Evolutionary conservation across 2,329 filamentous ascomycete species (phyloP).

Genomic region (Penicillium sp.): DNA sequence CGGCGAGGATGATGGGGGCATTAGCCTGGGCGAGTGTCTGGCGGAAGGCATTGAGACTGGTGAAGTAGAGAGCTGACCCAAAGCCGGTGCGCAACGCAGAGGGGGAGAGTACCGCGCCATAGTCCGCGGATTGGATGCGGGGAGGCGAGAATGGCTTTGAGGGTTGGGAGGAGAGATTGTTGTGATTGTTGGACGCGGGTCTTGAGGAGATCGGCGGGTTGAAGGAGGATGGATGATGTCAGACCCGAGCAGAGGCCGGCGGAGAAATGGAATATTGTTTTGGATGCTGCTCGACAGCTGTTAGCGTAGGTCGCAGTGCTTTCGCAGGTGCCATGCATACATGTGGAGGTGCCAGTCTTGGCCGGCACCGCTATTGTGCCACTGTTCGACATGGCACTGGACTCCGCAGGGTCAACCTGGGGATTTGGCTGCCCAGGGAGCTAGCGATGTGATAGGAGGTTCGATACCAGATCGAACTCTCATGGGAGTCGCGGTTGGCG

Average conservation of each 20-base stretch:
- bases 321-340: slow-evolving; percentile 18
- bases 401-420: slow-evolving; percentile 5
- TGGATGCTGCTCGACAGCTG: slow-evolving; percentile 31
- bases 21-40: slow-evolving; percentile 56
- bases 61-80: slow-evolving; percentile 92
- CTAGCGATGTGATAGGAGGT: not conserved
- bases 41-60: slow-evolving; percentile 78
- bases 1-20: slow-evolving; percentile 41
- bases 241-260: slow-evolving; percentile 86
- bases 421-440: not conserved
- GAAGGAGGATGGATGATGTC: slow-evolving; percentile 82
- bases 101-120: slow-evolving; percentile 91
- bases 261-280: slow-evolving; percentile 72
- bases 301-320: not conserved
- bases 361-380: slow-evolving; percentile 28
- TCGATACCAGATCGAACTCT: slow-evolving; percentile 11
- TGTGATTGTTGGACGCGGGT: slow-evolving; percentile 90
- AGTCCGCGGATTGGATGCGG: slow-evolving; percentile 68
- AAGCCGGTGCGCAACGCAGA: slow-evolving; percentile 91
- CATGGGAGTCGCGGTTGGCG: slow-evolving; percentile 1
- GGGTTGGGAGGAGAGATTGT: slow-evolving; percentile 60
- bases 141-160: slow-evolving; percentile 67
- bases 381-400: slow-evolving; percentile 32
- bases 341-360: slow-evolving; percentile 29
- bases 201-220: slow-evolving; percentile 94